Base-by-base conservation (phyloP, 495 filamentous ascomycete genomes). In the Lindgomyces ingoldianus region DNA sequence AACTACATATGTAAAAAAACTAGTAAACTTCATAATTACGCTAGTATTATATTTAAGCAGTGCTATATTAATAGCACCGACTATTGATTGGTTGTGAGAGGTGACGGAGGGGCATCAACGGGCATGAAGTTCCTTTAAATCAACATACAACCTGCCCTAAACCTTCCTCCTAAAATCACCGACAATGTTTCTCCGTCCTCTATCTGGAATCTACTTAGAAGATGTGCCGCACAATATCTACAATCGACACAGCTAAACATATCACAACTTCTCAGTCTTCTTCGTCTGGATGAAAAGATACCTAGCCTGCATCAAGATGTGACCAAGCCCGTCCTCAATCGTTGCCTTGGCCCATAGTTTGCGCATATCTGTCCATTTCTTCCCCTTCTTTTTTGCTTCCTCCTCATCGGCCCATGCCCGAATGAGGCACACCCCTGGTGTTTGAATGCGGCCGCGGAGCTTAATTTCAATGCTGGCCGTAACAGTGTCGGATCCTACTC, bases 401-500 rank as follows among this genome's bases (percentile, higher is more conserved):
- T 58, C 39, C 10, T 58, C 44, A 47, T 58, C 55, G 1, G 39
- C 39, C 41, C 39, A 58, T 2, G 55, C 55, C 6, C 55, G 55
- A 19, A 46, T 33, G 25, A 58, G 55, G 44, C 26, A 58, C 25
- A 58, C 41, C 8, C 55, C 55, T 1, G 55, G 55, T 19, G 55
- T 58, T 25, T 27, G 2, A 9, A 58, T 27, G 4, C 55, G 24
- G 39, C 55, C 55, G 2, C 55, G 39, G 1, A 58, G 21, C 33
- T 27, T 58, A 2, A 58, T 58, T 1, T 58, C 55, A 1, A 58
- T 58, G 2, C 29, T 58, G 12, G 55, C 39, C 16, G 55, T 58
- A 18, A 58, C 2, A 11, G 55, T 58, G 55, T 47, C 27, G n/a
- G 39, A 58, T n/a, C 55, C 55, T 16, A 58, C 55, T 19, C 55